Base-by-base conservation (phyloP, 345 rosid genomes). In the Aquilaria malaccensis region DNA sequence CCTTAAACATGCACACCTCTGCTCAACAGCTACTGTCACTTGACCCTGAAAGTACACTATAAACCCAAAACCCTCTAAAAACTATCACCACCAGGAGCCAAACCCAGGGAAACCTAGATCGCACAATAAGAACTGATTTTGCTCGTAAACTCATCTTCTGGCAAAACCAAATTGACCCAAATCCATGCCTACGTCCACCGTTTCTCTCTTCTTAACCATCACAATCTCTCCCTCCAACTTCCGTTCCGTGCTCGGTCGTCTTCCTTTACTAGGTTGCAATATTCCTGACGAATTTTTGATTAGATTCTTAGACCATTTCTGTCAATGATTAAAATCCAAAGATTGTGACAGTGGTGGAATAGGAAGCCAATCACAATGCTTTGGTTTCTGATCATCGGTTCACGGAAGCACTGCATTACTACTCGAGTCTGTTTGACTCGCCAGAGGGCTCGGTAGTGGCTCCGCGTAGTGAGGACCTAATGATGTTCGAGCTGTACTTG, bases 361-460 rank as follows among this genome's bases (percentile, higher is more conserved):
- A 89, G 63, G 97, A 92, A 73, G 92, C 93, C 0, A 81, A 82
- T 79, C 98, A 92, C 78, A 92, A 89, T 51, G 83, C 93, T 1
- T 67, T 79, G 59, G 68, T 67, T 43, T 92, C 22, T 22, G 22
- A 22, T 92, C 62, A 89, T 77, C 80, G 98, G 72, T 92, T 92
- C 70, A 92, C 81, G 0, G 91, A 92, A 50, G 73, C 97, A 0
- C 64, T 92, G 13, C 98, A 92, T 59, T 92, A 89, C 67, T 92
- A 92, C 56, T 89, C 96, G 15, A 89, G 82, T 58, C 72, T 89
- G 53, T 92, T 92, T 37, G 98, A 92, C 78, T 92, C 98, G 45
- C 67, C 89, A 22, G 96, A 87, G 22, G 22, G 22, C 22, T 22
- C 22, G 0, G 22, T 22, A 14, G 63, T 68, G 55, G 58, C 67